Base-by-base conservation (phyloP, 148 eudicot species). In the Oxyria digyna region DNA sequence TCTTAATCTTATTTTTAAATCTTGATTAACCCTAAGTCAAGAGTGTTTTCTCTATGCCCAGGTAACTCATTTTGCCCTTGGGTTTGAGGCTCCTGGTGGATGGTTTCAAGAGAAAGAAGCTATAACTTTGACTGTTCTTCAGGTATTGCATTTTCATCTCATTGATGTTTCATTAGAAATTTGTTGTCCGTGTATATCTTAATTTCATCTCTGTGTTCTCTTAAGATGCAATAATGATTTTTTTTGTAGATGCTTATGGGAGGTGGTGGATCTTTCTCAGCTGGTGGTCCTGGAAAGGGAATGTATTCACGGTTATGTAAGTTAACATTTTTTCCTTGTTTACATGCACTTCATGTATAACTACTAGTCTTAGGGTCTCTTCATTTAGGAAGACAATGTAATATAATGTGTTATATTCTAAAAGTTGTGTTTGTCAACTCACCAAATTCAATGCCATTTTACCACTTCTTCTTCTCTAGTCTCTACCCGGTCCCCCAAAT, bases 241-340 rank as follows among this genome's bases (percentile, higher is more conserved):
- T 32, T 6, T 11, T 43, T 72, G 24, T 75, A 94, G 99, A 88
- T 91, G 93, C 89, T 94, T 50, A 87, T 94, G 97, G 99, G 99
- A 78, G 99, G 99, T 64, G 96, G 99, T 80, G 97, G 97, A 75
- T 95, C 99, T 69, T 91, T 91, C 86, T 94, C 99, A 33, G 93
- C 97, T 79, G 99, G 99, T 52, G 99, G 99, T 78, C 99, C 99
- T 52, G 99, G 99, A 74, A 94, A 94, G 72, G 99, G 99, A 76
- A 88, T 94, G 99, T 91, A 90, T 75, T 90, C 99, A 49, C 79
- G 96, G 70, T 79, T 94, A 80, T 94, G 99, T 94, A 83, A 82
- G 97, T 85, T 45, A 1, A n/a, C n/a, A n/a, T n/a, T n/a, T n/a
- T n/a, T n/a, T n/a, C n/a, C n/a, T n/a, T n/a, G n/a, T n/a, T n/a